A percentile compares a stretch with the other conserved stretches of the same genome.
Evolutionary conservation across 2,329 filamentous ascomycete genomes (phyloP).

Genomic region (Venturia nashicola): DNA sequence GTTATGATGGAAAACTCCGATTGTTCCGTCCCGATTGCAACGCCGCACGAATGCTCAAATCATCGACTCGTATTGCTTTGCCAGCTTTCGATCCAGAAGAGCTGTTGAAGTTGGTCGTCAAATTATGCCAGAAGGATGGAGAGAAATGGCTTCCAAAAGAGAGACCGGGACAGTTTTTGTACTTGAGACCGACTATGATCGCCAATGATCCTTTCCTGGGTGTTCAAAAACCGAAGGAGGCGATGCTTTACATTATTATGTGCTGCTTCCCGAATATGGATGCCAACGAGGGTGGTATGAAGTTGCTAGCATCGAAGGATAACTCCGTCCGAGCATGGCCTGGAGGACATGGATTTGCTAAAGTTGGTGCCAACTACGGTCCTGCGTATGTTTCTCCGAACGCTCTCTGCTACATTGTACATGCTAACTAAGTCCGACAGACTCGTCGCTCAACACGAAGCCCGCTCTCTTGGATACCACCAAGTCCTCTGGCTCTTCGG

Average conservation of each 20-base stretch:
- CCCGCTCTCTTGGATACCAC: constrained; percentile 60
- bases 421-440: constrained; percentile 22
- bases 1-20: constrained; percentile 58
- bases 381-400: constrained; percentile 29
- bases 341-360: constrained; percentile 83
- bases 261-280: constrained; percentile 34
- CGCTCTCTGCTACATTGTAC: neutral
- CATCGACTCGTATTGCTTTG: constrained; percentile 53
- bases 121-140: constrained; percentile 61
- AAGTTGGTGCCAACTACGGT: constrained; percentile 89
- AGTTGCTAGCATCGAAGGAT: constrained; percentile 64
- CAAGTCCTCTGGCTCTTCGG: constrained; percentile 95
- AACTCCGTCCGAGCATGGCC: constrained; percentile 88
- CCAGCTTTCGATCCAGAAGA: constrained; percentile 60
- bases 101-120: constrained; percentile 60
- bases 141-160: constrained; percentile 66
- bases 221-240: constrained; percentile 66
- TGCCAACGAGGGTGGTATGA: constrained; percentile 35
- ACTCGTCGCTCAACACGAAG: constrained; percentile 66
- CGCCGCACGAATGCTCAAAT: constrained; percentile 48
- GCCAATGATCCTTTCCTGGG: constrained; percentile 70
- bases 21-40: constrained; percentile 70
- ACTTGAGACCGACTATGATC: constrained; percentile 79
- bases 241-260: constrained; percentile 75
- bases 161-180: constrained; percentile 58